Percentiles rank a stretch among this genome's conserved stretches.
Evolutionary conservation across 2,329 filamentous ascomycete species (phyloP).

Genomic region (Aotearoamyces nothofagi): DNA sequence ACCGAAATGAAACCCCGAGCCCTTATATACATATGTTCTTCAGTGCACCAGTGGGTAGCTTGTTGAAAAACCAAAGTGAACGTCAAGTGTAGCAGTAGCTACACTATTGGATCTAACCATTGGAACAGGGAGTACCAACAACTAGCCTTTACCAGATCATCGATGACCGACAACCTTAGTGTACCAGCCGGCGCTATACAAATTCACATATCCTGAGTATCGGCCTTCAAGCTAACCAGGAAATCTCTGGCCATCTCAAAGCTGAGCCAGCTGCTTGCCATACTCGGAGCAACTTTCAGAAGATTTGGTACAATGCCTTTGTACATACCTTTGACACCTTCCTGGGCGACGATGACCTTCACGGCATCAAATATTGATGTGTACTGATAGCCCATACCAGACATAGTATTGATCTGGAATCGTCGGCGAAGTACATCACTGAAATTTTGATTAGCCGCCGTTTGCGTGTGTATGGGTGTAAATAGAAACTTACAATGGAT

Average conservation of each 20-base stretch:
- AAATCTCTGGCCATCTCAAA: constrained; percentile 91
- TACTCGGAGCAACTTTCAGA: constrained; percentile 92
- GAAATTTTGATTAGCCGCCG: constrained; percentile 13
- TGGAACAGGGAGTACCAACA: too few relatives aligned
- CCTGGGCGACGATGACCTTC: constrained; percentile 63
- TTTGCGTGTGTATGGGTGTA: constrained; percentile 2
- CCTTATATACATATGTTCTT: too few relatives aligned
- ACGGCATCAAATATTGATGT: constrained; percentile 75
- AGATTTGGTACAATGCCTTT: constrained; percentile 94
- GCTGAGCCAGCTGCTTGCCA: constrained; percentile 97
- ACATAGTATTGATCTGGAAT: constrained; percentile 99
- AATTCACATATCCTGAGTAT: constrained; percentile 12
- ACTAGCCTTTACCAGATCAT: too few relatives aligned
- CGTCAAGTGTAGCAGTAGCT: too few relatives aligned
- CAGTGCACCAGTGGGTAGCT: too few relatives aligned
- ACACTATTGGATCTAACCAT: too few relatives aligned
- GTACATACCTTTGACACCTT: constrained; percentile 77
- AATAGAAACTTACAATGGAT: constrained; percentile 64
- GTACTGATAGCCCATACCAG: constrained; percentile 93
- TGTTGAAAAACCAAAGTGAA: too few relatives aligned
- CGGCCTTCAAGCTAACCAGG: constrained; percentile 45
- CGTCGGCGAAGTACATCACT: constrained; percentile 84
- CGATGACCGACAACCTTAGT: too few relatives aligned
- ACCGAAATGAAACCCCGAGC: too few relatives aligned
- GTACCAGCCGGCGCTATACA: too few relatives aligned